These are phyloP conservation scores for Yarrowia sp. DNA, from an alignment of 805 yeast species.

Conservation along the genomic window DNA sequence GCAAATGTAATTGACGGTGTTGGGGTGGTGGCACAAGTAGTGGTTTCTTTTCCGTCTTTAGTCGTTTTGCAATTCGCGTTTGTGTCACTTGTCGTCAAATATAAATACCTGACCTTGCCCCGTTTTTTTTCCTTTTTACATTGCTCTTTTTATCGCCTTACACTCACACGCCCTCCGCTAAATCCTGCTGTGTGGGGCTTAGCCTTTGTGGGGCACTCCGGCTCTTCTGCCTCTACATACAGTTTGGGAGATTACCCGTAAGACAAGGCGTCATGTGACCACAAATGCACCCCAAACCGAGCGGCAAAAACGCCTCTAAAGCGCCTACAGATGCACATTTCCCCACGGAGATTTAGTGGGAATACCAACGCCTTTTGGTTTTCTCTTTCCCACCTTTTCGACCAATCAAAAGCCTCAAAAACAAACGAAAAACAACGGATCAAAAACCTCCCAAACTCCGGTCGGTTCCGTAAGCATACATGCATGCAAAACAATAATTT, in stretches of 20 bases:
- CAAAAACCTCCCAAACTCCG: neutral
- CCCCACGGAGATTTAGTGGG: too few relatives aligned
- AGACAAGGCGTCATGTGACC: neutral
- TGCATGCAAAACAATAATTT: neutral
- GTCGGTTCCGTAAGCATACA: neutral
- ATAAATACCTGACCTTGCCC: neutral
- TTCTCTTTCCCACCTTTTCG: neutral
- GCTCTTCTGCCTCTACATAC: neutral
- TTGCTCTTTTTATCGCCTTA: neutral
- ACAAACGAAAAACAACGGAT: neutral
- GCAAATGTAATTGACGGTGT: too few relatives aligned
- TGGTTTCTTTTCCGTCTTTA: too few relatives aligned
- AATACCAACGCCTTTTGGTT: too few relatives aligned
- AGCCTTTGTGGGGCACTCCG: neutral
- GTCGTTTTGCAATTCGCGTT: too few relatives aligned
- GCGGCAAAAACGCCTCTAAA: too few relatives aligned
- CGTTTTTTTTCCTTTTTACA: neutral
- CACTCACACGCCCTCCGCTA: neutral
- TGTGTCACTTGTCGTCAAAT: neutral
- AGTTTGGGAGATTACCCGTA: slow-evolving; percentile 18
- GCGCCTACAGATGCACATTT: neutral
- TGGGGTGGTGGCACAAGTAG: too few relatives aligned
- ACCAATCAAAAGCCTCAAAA: neutral
- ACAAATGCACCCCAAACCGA: neutral
- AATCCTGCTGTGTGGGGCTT: neutral